Conservation (phyloP, 2,329 filamentous ascomycete species). For the Lecanicillium sp. region DNA sequence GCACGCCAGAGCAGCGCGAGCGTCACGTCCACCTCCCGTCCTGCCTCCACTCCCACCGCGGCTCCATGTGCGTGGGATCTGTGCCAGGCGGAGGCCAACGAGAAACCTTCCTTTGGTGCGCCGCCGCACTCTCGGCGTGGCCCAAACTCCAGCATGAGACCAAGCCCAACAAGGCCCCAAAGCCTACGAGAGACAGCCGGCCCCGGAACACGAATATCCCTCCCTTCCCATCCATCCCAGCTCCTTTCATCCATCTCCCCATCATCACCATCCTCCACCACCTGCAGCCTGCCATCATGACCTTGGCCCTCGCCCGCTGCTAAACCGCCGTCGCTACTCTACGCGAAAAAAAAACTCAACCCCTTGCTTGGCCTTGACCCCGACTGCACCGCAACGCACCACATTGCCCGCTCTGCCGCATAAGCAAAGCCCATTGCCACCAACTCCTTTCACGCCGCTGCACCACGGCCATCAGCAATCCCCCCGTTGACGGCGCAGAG, state of each 20-base stretch:
- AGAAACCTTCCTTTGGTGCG: slow-evolving; percentile 23
- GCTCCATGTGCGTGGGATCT: too few species aligned
- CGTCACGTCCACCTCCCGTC: too few species aligned
- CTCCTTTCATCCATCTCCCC: slow-evolving; percentile 13
- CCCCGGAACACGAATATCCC: slow-evolving; percentile 23
- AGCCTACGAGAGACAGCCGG: slow-evolving; percentile 24
- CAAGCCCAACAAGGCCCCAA: slow-evolving; percentile 23
- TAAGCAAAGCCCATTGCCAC: too few species aligned
- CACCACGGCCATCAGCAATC: too few species aligned
- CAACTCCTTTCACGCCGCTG: too few species aligned
- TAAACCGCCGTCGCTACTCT: slow-evolving; percentile 10
- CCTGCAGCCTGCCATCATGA: slow-evolving; percentile 10
- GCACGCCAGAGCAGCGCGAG: too few species aligned
- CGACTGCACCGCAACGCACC: slow-evolving; percentile 1
- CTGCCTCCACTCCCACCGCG: too few species aligned
- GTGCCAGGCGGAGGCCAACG: too few species aligned
- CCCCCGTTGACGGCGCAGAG: too few species aligned
- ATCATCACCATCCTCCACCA: slow-evolving; percentile 9
- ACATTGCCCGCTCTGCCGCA: slow-evolving; percentile 2
- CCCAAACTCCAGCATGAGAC: slow-evolving; percentile 32
- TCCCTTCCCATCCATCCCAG: slow-evolving; percentile 14
- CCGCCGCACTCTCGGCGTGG: slow-evolving; percentile 21
- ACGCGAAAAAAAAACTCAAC: slow-evolving; percentile 2
- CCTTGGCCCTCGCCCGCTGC: slow-evolving; percentile 6
- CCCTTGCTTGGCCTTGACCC: slow-evolving; percentile 9